These are phyloP conservation scores for Spathaspora gorwiae DNA, from an alignment of 805 yeast genomes.

Conservation along the genomic window DNA sequence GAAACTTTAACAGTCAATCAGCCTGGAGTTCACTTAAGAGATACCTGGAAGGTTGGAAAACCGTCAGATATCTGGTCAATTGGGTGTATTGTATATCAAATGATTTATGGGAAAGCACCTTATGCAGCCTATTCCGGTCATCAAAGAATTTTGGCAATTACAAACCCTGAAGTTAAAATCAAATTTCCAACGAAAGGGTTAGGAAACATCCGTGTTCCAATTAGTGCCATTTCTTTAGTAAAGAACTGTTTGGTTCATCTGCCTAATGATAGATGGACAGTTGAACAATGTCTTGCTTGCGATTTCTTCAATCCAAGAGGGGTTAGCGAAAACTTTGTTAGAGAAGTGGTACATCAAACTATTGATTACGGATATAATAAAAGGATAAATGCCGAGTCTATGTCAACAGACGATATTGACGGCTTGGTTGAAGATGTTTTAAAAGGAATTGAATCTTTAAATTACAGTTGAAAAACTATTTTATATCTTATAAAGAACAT, in stretches of 20 bases:
- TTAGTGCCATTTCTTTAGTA: constrained; percentile 65
- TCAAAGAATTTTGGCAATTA: constrained; percentile 76
- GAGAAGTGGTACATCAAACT: constrained; percentile 71
- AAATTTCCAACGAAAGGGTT: constrained; percentile 59
- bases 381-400: constrained; percentile 34
- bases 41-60: constrained; percentile 75
- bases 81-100: constrained; percentile 92
- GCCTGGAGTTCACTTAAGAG: constrained; percentile 8
- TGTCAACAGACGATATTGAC: constrained; percentile 38
- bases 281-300: constrained; percentile 54
- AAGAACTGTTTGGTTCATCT: constrained; percentile 67
- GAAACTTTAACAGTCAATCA: constrained; percentile 60
- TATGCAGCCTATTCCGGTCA: constrained; percentile 75
- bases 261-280: constrained; percentile 63
- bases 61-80: constrained; percentile 98
- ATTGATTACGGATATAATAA: constrained; percentile 60
- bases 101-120: constrained; percentile 92
- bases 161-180: constrained; percentile 75
- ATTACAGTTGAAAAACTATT: constrained; percentile 21
- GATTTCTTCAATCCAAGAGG: constrained; percentile 72
- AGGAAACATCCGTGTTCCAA: constrained; percentile 62
- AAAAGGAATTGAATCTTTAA: constrained; percentile 33
- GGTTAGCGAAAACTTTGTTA: constrained; percentile 61
- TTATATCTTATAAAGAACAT: neutral
- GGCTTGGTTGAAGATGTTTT: constrained; percentile 36